Conservation (phyloP, 2,329 filamentous ascomycete genomes). For the Lachnellula suecica region DNA sequence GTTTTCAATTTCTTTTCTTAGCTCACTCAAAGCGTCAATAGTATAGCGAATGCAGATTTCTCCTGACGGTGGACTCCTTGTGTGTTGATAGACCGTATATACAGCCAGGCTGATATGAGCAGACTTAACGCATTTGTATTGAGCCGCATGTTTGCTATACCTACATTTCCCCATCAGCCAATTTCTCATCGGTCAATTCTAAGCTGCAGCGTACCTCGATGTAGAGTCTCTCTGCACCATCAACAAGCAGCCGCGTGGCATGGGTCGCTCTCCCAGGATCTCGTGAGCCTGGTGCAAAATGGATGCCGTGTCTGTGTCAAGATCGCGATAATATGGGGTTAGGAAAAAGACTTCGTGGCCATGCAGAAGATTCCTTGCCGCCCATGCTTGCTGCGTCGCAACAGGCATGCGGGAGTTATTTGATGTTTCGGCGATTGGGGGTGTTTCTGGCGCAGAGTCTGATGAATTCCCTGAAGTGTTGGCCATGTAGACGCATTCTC, state of each 20-base stretch:
- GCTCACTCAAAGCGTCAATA: conserved; percentile 6
- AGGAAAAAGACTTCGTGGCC: conserved; percentile 2
- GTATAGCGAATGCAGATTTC: conserved; percentile 15
- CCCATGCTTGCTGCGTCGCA: conserved; percentile 10
- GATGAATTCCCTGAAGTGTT: conserved; percentile 2
- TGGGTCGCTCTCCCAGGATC: conserved; percentile 8
- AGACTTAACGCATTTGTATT: conserved; percentile 13
- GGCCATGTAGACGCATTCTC: background rate
- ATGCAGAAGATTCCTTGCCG: conserved; percentile 1
- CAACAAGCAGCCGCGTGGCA: conserved; percentile 6
- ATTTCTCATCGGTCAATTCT: background rate
- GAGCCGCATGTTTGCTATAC: conserved; percentile 11
- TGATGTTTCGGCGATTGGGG: background rate
- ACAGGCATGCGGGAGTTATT: background rate
- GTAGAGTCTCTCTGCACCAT: conserved; percentile 8
- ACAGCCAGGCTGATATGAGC: conserved; percentile 17
- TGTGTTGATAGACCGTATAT: conserved; percentile 15
- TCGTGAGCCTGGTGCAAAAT: conserved; percentile 17
- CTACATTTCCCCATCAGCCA: conserved; percentile 1
- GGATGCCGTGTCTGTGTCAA: conserved; percentile 5
- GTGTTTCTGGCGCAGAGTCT: background rate
- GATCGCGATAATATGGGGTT: conserved; percentile 2
- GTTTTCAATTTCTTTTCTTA: conserved; percentile 17
- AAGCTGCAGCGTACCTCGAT: conserved; percentile 7
- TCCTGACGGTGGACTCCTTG: conserved; percentile 6